A percentile compares a stretch with the other conserved stretches of the same genome.
Evolutionary conservation across 768 basidiomycete genomes (phyloP).

Genomic region (Pholiota conissans): DNA sequence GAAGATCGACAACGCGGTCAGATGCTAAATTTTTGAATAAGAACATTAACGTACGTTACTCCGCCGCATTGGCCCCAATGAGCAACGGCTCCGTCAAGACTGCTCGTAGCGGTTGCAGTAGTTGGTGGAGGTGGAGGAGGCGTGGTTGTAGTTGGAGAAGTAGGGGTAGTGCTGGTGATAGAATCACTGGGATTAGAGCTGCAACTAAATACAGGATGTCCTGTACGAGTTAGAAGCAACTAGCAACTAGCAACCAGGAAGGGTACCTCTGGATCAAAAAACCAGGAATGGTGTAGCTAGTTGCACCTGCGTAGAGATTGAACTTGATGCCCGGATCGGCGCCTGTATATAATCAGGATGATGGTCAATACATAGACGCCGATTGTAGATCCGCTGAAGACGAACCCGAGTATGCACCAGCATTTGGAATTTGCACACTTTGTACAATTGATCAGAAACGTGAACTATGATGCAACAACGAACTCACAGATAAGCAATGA

Average conservation of each 20-base stretch:
- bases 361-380: background rate
- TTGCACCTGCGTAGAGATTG: background rate
- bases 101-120: background rate
- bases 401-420: background rate
- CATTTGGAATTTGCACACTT: constrained; percentile 46
- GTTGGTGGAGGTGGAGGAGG: background rate
- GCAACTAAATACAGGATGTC: background rate
- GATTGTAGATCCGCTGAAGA: background rate
- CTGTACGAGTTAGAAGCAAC: background rate
- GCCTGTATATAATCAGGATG: background rate
- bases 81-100: background rate
- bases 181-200: background rate
- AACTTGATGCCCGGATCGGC: background rate
- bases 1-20: background rate
- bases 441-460: background rate
- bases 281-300: background rate
- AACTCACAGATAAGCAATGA: constrained; percentile 50
- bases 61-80: background rate
- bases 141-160: too few species aligned
- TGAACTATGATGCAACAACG: background rate
- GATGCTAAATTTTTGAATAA: background rate
- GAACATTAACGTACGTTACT: background rate
- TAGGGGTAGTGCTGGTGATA: background rate
- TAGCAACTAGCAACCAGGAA: background rate
- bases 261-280: too few species aligned